These are phyloP conservation scores for Fusarium sp. DNA, from an alignment of 2,329 filamentous ascomycete genomes.

Conservation along the genomic window DNA sequence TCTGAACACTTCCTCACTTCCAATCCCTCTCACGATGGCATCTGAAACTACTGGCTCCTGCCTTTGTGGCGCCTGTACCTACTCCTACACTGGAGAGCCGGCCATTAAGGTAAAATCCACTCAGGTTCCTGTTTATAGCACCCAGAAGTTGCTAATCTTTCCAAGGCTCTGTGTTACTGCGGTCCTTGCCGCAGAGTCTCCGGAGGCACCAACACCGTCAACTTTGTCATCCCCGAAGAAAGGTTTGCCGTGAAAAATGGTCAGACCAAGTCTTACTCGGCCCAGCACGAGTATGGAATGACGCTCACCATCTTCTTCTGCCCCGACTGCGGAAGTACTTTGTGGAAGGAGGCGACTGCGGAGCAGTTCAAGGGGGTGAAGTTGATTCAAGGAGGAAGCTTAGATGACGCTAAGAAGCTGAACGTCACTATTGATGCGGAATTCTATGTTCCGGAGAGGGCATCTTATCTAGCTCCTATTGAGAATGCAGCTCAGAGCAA, in stretches of 20 bases:
- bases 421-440: conserved; percentile 4
- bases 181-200: conserved; percentile 37
- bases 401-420: conserved; percentile 9
- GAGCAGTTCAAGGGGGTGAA: conserved; percentile 8
- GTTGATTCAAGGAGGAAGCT: conserved; percentile 12
- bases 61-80: conserved; percentile 9
- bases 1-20: neutral
- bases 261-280: conserved; percentile 62
- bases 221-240: conserved; percentile 55
- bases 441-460: neutral
- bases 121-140: neutral
- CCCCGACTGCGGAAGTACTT: conserved; percentile 66
- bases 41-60: conserved; percentile 4
- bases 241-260: conserved; percentile 60
- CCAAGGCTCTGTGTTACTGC: conserved; percentile 28
- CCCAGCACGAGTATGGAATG: conserved; percentile 65
- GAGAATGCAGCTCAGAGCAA: neutral
- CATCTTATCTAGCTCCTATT: neutral
- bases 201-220: conserved; percentile 28
- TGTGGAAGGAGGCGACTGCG: conserved; percentile 18
- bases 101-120: neutral
- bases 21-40: neutral
- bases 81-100: conserved; percentile 8
- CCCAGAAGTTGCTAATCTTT: neutral
- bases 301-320: conserved; percentile 69